Evolutionary conservation across 495 filamentous ascomycete genomes (phyloP).

Genomic region (Tuber microsphaerosporum): DNA sequence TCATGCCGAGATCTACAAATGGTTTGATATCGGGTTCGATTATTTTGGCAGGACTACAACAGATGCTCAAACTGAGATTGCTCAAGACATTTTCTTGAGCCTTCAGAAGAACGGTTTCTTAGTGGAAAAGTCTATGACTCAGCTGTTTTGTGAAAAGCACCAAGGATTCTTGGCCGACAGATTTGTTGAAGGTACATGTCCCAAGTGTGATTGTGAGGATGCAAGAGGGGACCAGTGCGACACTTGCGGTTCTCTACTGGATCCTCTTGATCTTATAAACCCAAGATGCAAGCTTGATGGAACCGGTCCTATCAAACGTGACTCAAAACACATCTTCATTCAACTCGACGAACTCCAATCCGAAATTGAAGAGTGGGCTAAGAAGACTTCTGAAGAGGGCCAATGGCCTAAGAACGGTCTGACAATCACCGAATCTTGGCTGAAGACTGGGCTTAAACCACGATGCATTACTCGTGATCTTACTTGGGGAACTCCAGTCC

Average conservation of each 20-base stretch:
- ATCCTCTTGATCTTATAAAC: conserved; percentile 57
- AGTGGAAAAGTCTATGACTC: conserved; percentile 65
- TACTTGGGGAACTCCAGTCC: conserved; percentile 76
- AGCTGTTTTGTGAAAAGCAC: conserved; percentile 83
- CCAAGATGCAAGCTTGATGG: conserved; percentile 77
- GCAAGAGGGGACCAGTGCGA: conserved; percentile 85
- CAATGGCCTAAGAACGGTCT: conserved; percentile 71
- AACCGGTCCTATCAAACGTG: conserved; percentile 62
- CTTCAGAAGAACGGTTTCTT: conserved; percentile 75
- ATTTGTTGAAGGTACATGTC: conserved; percentile 83
- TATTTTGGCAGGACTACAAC: conserved; percentile 79
- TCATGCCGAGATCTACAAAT: conserved; percentile 78
- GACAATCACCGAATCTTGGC: conserved; percentile 67
- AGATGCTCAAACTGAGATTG: conserved; percentile 72
- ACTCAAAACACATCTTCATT: conserved; percentile 69
- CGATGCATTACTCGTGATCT: conserved; percentile 89
- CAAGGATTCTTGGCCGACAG: conserved; percentile 83
- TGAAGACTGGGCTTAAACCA: conserved; percentile 71
- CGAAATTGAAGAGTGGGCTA: conserved; percentile 64
- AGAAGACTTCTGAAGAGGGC: conserved; percentile 53
- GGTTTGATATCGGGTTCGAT: conserved; percentile 81
- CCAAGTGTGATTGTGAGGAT: conserved; percentile 67
- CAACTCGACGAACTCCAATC: conserved; percentile 71
- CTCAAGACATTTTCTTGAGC: conserved; percentile 74
- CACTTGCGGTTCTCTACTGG: conserved; percentile 71